Evolutionary conservation across 306 rosid species (phyloP).

Genomic region (Rubus parviflorus): DNA sequence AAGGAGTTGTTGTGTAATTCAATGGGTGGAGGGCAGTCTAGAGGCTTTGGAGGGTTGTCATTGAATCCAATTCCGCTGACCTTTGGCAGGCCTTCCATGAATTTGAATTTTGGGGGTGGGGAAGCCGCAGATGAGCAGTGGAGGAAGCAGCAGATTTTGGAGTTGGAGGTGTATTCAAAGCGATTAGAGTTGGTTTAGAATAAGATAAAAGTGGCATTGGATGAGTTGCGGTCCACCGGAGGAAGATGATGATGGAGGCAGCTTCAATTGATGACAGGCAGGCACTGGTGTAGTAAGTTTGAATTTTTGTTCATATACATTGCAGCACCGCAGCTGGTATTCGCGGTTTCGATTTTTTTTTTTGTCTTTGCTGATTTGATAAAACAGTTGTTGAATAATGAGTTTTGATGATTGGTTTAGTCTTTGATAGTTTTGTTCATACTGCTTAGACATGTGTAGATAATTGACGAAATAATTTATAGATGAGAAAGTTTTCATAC

Average conservation of each 20-base stretch:
- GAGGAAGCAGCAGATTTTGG: slow-evolving; percentile 66
- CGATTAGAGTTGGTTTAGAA: slow-evolving; percentile 74
- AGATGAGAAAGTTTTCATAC: background rate
- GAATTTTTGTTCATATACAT: slow-evolving; percentile 18
- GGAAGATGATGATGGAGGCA: slow-evolving; percentile 21
- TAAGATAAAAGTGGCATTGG: slow-evolving; percentile 62
- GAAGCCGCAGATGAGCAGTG: slow-evolving; percentile 52
- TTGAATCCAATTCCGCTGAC: slow-evolving; percentile 35
- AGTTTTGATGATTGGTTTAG: slow-evolving; percentile 22
- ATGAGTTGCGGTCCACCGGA: slow-evolving; percentile 57
- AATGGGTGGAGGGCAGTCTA: slow-evolving; percentile 26
- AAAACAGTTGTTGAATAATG: slow-evolving; percentile 29
- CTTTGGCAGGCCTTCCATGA: slow-evolving; percentile 25
- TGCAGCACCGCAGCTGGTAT: slow-evolving; percentile 15
- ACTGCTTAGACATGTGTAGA: slow-evolving; percentile 17
- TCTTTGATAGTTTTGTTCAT: slow-evolving; percentile 19
- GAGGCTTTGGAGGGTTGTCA: slow-evolving; percentile 34
- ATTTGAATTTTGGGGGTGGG: slow-evolving; percentile 31
- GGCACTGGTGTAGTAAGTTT: slow-evolving; percentile 18
- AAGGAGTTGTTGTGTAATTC: slow-evolving; percentile 43
- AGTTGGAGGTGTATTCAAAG: slow-evolving; percentile 74
- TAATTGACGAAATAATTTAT: slow-evolving; percentile 22
- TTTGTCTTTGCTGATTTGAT: background rate
- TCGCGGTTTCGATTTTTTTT: background rate
- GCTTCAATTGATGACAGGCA: background rate